Evolutionary conservation across 352 stramenopile genomes (phyloP).

Genomic region (Globisporangium emineosum): DNA sequence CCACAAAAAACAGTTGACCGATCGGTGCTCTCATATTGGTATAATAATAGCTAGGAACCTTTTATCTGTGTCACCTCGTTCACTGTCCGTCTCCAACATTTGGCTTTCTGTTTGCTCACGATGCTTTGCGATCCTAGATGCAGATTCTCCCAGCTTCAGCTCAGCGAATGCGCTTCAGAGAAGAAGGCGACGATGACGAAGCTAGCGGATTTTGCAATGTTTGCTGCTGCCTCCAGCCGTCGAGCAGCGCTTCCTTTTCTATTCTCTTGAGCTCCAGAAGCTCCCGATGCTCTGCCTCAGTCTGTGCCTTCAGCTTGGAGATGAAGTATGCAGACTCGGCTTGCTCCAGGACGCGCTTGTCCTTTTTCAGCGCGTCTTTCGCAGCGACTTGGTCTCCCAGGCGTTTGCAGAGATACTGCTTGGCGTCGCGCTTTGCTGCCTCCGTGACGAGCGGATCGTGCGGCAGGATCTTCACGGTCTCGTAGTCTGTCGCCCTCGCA

Average conservation of each 20-base stretch:
- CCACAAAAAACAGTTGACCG: constrained; percentile 10
- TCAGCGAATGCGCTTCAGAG: constrained; percentile 12
- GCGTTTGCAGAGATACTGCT: constrained; percentile 39
- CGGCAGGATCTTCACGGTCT: constrained; percentile 41
- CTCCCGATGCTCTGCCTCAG: constrained; percentile 27
- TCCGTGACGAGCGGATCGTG: constrained; percentile 28
- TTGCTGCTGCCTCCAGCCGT: constrained; percentile 49
- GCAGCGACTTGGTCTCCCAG: constrained; percentile 46
- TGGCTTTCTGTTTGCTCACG: neutral
- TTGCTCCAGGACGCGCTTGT: constrained; percentile 40
- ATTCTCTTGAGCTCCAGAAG: constrained; percentile 23
- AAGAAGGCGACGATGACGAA: neutral
- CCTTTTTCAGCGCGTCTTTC: constrained; percentile 36
- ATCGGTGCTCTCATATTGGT: constrained; percentile 21
- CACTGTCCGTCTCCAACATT: neutral
- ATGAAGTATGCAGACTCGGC: constrained; percentile 59
- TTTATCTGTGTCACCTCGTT: constrained; percentile 9
- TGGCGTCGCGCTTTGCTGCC: constrained; percentile 28
- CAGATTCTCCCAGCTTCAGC: constrained; percentile 1
- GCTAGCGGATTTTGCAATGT: constrained; percentile 16
- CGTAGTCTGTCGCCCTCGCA: constrained; percentile 12
- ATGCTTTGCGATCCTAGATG: neutral
- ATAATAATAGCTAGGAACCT: constrained; percentile 40
- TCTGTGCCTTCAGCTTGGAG: constrained; percentile 38
- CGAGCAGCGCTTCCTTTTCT: constrained; percentile 38